These are phyloP conservation scores for Cantharellus anzutake DNA, from an alignment of 768 basidiomycete species.

Conservation along the genomic window DNA sequence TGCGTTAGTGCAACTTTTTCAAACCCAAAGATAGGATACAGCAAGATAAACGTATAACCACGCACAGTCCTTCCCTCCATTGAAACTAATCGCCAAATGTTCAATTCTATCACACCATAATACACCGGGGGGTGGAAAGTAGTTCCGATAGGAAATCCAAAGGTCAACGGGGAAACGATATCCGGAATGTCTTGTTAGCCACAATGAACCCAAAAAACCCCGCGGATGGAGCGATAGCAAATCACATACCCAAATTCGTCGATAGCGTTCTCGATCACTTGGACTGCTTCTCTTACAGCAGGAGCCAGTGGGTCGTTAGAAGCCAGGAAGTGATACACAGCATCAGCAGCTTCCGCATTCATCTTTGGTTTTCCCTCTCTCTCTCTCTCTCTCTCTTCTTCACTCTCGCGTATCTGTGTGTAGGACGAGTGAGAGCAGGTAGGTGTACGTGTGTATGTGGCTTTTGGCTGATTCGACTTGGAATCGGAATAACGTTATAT, in stretches of 20 bases:
- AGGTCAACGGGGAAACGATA: background rate
- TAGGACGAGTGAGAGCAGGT: no score
- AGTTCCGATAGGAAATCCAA: background rate
- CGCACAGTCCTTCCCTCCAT: slow-evolving; percentile 94
- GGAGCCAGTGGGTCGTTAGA: background rate
- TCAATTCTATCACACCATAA: slow-evolving; percentile 30
- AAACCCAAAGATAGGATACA: background rate
- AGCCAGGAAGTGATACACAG: slow-evolving; percentile 3
- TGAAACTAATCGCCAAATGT: slow-evolving; percentile 77
- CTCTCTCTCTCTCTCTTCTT: slow-evolving; percentile 15
- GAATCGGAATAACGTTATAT: no score
- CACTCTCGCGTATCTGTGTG: no score
- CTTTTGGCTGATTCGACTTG: no score
- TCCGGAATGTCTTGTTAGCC: background rate
- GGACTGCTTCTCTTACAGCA: slow-evolving; percentile 53
- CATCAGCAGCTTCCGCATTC: slow-evolving; percentile 1
- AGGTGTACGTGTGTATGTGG: no score
- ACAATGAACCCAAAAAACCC: background rate
- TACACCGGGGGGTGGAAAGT: background rate
- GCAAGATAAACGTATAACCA: slow-evolving; percentile 3
- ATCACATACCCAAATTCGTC: slow-evolving; percentile 61
- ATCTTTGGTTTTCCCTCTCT: background rate
- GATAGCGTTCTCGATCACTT: slow-evolving; percentile 62
- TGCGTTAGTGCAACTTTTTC: no score
- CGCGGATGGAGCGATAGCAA: background rate